Evolutionary conservation across 176 grass and related monocot species (phyloP), one percentile per base, ranked within the genome.

Genomic region (Ensete ventricosum): DNA sequence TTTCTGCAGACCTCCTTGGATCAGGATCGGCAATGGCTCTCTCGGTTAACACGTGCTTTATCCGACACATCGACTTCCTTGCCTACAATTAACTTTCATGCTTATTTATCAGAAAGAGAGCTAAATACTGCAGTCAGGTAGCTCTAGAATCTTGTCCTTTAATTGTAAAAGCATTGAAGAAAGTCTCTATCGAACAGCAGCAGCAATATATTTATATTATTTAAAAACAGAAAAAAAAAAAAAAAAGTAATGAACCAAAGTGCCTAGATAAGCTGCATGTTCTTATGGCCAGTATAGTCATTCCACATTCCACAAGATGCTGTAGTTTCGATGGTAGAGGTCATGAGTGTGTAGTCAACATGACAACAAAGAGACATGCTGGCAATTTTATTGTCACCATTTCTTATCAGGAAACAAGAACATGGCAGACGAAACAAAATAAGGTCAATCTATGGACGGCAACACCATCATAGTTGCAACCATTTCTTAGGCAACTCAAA

Each of bases 1-100:
- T 99, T 55, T 99, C 95, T 3, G 88, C 84, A 22, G 73, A 82
- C 74, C 95, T 99, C 78, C 90, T 84, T 53, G 86, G 76, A 73
- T 94, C 95, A 64, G 88, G 90, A 14, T 99, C 95, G 12, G 86
- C 90, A 81, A 93, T 93, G 23, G 90, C 95, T 65, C 95, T 87
- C 86, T 99, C 90, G 0, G 90, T 94, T 80, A 94, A 81, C n/a
- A 99, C 95, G 73, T 99, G 95, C 78, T 99, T 99, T 72, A 94
- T 93, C 50, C 95, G 82, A 48, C 95, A 99, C 95, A 91, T 89
- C 13, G 90, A 87, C 78, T 85, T 94, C 43, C 92, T 87, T 53
- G 87, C 90, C 95, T 94, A 58, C 76, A 87, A 85, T 87, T 67
- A 69, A 72, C 54, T 26, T 29, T 7, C 73, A 77, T 3, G 69